Percentiles rank a stretch among this genome's conserved stretches.
These are phyloP conservation scores for Colletotrichum limetticola DNA, from an alignment of 2,329 filamentous ascomycete species.

Conservation along the genomic window DNA sequence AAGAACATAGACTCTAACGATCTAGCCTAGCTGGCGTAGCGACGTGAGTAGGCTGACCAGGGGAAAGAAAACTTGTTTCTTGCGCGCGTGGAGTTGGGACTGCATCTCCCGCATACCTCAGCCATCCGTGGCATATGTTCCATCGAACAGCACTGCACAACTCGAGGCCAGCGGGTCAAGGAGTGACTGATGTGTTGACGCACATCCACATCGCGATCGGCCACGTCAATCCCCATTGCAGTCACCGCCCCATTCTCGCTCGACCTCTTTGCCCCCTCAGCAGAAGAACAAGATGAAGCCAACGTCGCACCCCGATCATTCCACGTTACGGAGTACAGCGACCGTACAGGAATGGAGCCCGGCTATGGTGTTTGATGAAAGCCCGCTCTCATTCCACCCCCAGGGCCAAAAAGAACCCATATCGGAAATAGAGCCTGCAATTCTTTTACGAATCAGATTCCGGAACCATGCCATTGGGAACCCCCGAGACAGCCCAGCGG, in stretches of 20 bases:
- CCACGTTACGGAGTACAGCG: conserved; percentile 9
- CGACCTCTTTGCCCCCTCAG: background rate
- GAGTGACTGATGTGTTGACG: background rate
- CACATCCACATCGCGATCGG: conserved; percentile 5
- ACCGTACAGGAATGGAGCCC: background rate
- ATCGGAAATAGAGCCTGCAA: conserved; percentile 27
- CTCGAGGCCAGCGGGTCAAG: background rate
- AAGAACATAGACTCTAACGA: background rate
- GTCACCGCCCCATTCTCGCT: background rate
- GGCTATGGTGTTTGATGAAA: conserved; percentile 7
- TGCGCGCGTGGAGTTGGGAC: background rate
- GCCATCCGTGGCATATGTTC: background rate
- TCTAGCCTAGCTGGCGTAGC: background rate
- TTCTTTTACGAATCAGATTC: conserved; percentile 30
- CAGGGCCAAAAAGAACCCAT: conserved; percentile 13
- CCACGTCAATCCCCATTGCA: background rate
- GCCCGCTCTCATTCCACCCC: background rate
- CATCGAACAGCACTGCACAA: background rate
- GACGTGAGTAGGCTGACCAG: background rate
- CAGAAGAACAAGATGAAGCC: background rate
- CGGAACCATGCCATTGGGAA: conserved; percentile 32
- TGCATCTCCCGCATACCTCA: background rate
- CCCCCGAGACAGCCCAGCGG: conserved; percentile 22
- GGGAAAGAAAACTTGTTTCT: background rate
- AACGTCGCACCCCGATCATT: background rate